phyloP scores from a whole-genome alignment of 257 asterid species.

The Przewalskia tangutica region DNA sequence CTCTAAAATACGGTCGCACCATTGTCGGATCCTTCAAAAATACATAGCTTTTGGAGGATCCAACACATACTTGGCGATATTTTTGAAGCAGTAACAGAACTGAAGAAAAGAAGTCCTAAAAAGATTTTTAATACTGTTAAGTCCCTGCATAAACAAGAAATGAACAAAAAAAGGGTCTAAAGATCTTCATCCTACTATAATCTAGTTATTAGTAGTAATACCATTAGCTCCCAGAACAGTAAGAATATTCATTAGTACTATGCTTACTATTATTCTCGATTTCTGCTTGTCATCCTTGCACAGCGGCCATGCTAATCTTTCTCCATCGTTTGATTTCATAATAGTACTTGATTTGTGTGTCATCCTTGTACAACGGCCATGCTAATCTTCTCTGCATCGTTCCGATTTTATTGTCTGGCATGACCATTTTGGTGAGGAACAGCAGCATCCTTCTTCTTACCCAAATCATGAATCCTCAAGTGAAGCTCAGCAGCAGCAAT shows the following conservation, averaged over 20 bases:
- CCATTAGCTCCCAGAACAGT: neutral
- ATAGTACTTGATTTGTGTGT: too few species aligned
- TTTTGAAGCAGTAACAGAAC: neutral
- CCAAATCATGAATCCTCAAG: constrained; percentile 73
- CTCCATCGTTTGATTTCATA: too few species aligned
- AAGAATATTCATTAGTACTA: neutral
- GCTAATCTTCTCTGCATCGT: neutral
- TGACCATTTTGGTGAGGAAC: neutral
- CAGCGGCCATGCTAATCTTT: neutral
- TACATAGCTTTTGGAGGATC: neutral
- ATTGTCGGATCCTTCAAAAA: neutral
- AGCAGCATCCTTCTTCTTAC: constrained; percentile 31
- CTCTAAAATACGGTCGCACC: neutral
- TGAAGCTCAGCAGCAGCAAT: constrained; percentile 70
- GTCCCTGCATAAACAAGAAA: neutral
- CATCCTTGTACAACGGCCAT: neutral
- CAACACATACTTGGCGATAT: neutral
- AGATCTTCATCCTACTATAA: neutral
- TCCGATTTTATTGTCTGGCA: neutral
- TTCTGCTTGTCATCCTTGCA: too few species aligned
- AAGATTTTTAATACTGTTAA: neutral
- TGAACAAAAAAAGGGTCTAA: neutral
- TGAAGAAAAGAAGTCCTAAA: neutral
- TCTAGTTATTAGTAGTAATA: neutral
- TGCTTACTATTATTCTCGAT: neutral